phyloP scores from a whole-genome alignment of 768 basidiomycete species.

The Filobasidium floriforme region DNA sequence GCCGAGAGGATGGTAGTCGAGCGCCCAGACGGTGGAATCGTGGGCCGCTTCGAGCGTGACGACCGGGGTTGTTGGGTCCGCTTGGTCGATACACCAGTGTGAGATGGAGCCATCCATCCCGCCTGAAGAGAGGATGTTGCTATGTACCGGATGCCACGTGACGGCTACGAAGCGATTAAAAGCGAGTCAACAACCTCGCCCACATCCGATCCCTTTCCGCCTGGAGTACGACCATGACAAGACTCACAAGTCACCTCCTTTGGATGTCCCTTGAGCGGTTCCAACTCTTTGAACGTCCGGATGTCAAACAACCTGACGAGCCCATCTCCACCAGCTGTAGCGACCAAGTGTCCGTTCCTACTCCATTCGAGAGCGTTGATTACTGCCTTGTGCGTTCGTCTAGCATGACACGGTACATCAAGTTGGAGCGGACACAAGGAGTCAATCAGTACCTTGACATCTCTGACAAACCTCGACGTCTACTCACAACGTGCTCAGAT shows the following conservation, averaged over 20 bases:
- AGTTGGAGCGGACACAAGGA: not conserved
- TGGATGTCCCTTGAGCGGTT: constrained; percentile 87
- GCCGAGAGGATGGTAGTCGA: constrained; percentile 90
- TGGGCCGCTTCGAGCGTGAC: constrained; percentile 90
- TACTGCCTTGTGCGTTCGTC: constrained; percentile 95
- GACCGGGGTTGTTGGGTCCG: constrained; percentile 56
- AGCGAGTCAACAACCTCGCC: not conserved
- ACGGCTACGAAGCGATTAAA: constrained; percentile 53
- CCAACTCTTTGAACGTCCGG: constrained; percentile 92
- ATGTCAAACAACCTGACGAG: constrained; percentile 95
- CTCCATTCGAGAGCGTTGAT: constrained; percentile 90
- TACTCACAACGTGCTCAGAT: constrained; percentile 77
- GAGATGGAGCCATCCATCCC: constrained; percentile 89
- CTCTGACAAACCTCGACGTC: no score
- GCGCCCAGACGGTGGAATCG: constrained; percentile 94
- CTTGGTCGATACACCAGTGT: constrained; percentile 77
- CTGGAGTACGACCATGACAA: not conserved
- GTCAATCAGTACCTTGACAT: not conserved
- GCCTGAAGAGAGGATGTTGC: constrained; percentile 74
- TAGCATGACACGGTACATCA: constrained; percentile 37
- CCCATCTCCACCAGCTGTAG: constrained; percentile 90
- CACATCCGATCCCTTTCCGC: not conserved
- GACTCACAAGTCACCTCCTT: constrained; percentile 92
- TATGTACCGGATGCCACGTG: constrained; percentile 93
- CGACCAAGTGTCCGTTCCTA: constrained; percentile 85